These are phyloP conservation scores for Coemansia sp. DNA, from an alignment of 192 early-diverging fungal genomes.

Conservation along the genomic window DNA sequence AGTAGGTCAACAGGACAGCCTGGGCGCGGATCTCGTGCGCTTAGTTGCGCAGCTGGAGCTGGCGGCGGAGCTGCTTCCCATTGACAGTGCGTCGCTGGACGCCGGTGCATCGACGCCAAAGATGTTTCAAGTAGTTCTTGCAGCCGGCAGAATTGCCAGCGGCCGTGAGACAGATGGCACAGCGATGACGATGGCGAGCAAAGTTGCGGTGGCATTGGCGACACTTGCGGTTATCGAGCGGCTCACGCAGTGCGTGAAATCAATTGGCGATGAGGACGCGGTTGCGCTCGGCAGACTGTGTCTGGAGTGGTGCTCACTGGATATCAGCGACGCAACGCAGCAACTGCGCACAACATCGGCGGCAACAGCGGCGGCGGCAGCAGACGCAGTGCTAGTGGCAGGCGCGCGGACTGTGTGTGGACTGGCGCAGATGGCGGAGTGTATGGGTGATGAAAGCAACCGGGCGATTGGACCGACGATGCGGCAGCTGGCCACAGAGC, in stretches of 20 bases:
- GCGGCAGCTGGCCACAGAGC: slow-evolving; percentile 30
- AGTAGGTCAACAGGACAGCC: neutral
- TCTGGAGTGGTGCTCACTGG: slow-evolving; percentile 14
- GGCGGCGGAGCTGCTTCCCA: slow-evolving; percentile 38
- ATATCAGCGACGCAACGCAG: neutral
- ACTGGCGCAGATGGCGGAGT: slow-evolving; percentile 13
- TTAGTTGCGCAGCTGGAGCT: slow-evolving; percentile 34
- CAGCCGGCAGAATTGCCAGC: neutral
- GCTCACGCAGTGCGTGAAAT: slow-evolving; percentile 17
- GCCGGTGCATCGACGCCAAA: slow-evolving; percentile 15
- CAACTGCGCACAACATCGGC: neutral
- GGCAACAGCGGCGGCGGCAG: neutral
- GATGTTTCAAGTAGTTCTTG: slow-evolving; percentile 12
- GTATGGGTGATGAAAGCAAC: neutral
- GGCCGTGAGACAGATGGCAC: neutral
- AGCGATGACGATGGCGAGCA: too few relatives aligned
- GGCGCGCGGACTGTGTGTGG: slow-evolving; percentile 9
- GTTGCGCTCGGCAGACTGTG: slow-evolving; percentile 24
- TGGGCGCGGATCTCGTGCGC: neutral
- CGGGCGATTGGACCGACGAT: slow-evolving; percentile 16
- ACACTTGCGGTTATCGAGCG: slow-evolving; percentile 19
- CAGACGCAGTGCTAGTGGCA: slow-evolving; percentile 13
- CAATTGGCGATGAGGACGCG: slow-evolving; percentile 18
- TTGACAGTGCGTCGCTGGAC: slow-evolving; percentile 15
- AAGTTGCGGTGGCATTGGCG: slow-evolving; percentile 15